Evolutionary conservation across 2,329 filamentous ascomycete genomes (phyloP), one percentile per base, ranked within the genome.

Genomic region (Emericellopsis cladophorae): DNA sequence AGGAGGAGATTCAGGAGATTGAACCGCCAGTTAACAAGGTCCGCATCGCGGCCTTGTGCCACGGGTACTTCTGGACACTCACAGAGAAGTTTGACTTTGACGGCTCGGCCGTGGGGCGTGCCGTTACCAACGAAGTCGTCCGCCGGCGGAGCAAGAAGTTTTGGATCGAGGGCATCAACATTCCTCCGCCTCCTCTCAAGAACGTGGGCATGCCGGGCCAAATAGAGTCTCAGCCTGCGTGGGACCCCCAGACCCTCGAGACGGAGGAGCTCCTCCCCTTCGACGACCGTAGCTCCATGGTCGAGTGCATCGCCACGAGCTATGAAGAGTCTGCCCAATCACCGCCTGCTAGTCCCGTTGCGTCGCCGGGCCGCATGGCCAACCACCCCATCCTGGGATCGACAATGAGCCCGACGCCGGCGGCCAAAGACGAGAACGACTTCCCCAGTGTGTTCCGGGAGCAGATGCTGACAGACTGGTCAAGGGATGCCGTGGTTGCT

Each of bases 11-110:
- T 26, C 70, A 76, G 42, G 72, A 75, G 7, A 67, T 79, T 4
- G 76, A 80, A 37, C 72, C 73, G 21, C 77, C 82, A 0, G 58
- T 76, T 34, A 74, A 81, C 24, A 92, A 90, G 54, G 75, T 94
- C 32, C 81, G 85, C 35, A 68, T 93, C 35, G 87, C 84, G 24
- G 88, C 84, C 54, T 65, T 96, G 42, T 85, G 90, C 39, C 85
- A 94, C 53, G 89, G 87, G 8, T 95, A 95, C 58, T 79, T 95
- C 44, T 90, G 84, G 81, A 74, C 77, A 1, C 56, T 95, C 45
- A 79, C 75, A 5, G 81, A 89, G 44, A 80, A 76, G 42, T 89
- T 95, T 46, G 75, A 84, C 36, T 81, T 93, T 45, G 81, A 89
- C 41, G 68, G 69, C 7, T 79, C 82, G 0, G 66, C 70, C 0